Percentiles rank a stretch among this genome's conserved stretches.
These are phyloP conservation scores for Marsdenia floribunda DNA, from an alignment of 257 asterid species.

Conservation along the genomic window DNA sequence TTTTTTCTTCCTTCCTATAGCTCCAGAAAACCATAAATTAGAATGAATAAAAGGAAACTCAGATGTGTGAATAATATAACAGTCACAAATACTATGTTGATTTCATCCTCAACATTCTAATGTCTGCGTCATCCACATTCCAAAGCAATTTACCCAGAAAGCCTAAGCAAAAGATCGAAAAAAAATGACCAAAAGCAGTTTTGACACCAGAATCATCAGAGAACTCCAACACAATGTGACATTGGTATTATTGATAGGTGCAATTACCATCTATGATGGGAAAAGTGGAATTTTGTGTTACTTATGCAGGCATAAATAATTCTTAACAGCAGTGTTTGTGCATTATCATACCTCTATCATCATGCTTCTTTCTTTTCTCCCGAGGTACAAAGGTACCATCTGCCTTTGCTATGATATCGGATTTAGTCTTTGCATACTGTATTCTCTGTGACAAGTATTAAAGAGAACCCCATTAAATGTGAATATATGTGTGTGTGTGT, in stretches of 20 bases:
- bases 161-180: neutral
- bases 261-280: neutral
- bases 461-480: neutral
- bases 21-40: slow-evolving; percentile 10
- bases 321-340: slow-evolving; percentile 5
- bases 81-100: neutral
- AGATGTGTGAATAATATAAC: neutral
- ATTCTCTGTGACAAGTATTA: slow-evolving; percentile 50
- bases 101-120: neutral
- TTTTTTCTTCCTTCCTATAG: slow-evolving; percentile 84
- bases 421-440: slow-evolving; percentile 92
- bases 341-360: slow-evolving; percentile 61
- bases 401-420: slow-evolving; percentile 80
- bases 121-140: neutral
- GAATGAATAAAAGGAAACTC: slow-evolving; percentile 4
- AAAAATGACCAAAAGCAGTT: neutral
- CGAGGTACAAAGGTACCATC: slow-evolving; percentile 94
- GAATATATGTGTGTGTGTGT: neutral
- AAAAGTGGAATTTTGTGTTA: neutral
- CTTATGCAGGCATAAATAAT: neutral
- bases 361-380: slow-evolving; percentile 87
- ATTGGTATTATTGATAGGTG: neutral
- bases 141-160: neutral
- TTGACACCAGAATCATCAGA: neutral
- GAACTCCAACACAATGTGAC: too few relatives aligned